Base-by-base conservation (phyloP, 1,139 yeast species). In the Debaryomycetaceae sp. region DNA sequence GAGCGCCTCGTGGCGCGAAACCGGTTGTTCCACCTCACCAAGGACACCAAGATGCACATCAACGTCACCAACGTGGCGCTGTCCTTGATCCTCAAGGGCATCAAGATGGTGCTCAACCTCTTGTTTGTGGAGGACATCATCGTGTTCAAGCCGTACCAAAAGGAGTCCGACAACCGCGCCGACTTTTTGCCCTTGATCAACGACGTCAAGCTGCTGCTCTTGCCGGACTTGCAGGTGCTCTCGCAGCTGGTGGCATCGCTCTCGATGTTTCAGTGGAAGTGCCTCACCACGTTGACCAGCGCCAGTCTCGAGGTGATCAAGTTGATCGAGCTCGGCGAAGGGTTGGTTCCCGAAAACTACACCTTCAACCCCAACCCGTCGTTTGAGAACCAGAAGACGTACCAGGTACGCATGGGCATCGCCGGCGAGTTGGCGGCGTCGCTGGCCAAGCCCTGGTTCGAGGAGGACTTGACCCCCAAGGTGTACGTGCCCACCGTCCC, bases 261-360 rank as follows among this genome's bases (percentile, higher is more conserved):
- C 16, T 37, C 48, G 13, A 35, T 42, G 14, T 46, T 46, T 21
- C 43, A 49, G 25, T 49, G 54, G 58, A 34, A 19, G 7, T 40
- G 49, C 22, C 28, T 54, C 23, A 21, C 49, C 8, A 37, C 41
- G 9, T 24, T 49, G 7, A 32, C 50, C 17, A 36, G 31, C 17
- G 28, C 46, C 10, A 31, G 43, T 3, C 28, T 38, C 27, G 42
- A 40, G 4, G 30, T 45, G 8, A 40, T 45, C n/a, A 32, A 45
- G 4, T 34, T 62, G 18, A 31, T 64, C 8, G 56, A 58, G 23
- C 37, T 61, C 18, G 59, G 58, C 15, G 51, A 49, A 34, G 62
- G 63, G 9, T 36, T 48, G 6, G 40, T 47, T 14, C 44, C 50
- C 0, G 48, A 43, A 18, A 39, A 43, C 2, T 28, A 51, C 15